Base-by-base conservation (phyloP, 345 rosid genomes). In the Turritis glabra region DNA sequence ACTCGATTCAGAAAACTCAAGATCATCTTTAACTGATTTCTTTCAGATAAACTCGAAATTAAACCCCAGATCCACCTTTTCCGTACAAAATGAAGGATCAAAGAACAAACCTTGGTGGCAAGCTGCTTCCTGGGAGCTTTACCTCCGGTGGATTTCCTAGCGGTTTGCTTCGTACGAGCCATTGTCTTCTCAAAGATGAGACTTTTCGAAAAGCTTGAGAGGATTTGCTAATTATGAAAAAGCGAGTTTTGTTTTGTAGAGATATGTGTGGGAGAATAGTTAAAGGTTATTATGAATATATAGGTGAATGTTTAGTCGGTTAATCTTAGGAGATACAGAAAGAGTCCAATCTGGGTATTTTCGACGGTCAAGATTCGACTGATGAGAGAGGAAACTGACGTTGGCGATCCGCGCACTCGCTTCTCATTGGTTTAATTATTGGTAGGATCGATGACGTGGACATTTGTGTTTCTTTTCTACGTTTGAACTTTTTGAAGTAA, bases 121-220 rank as follows among this genome's bases (percentile, higher is more conserved):
- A 86, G 90, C 32, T 84, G 86, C 47, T 86, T 86, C 75, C 86
- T 80, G 3, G 89, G 89, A 71, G 89, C 87, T 59, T 86, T 84
- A 10, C 89, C 89, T 48, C 87, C 87, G 48, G 87, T 85, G 21
- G 87, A 85, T 67, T 85, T 85, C 51, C 89, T 80, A 22, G 89
- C 89, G 21, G 90, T 86, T 79, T 86, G 90, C 78, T 86, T 86
- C 15, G 87, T 86, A 78, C 90, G 90, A 33, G 90, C 90, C 90
- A 86, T 84, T 23, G 21, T 30, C 23, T 50, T 70, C 80, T 79
- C 21, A 14, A 30, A 41, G 55, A 6, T n/a, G 55, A 1, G 21
- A 37, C 15, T 2, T 52, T 43, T 21, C 17, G 29, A 50, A 18
- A 52, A 25, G 32, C 25, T 44, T 32, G 29, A 30, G 65, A 55